These are phyloP conservation scores for Exsudoporus frostii DNA, from an alignment of 768 basidiomycete species.

Conservation along the genomic window DNA sequence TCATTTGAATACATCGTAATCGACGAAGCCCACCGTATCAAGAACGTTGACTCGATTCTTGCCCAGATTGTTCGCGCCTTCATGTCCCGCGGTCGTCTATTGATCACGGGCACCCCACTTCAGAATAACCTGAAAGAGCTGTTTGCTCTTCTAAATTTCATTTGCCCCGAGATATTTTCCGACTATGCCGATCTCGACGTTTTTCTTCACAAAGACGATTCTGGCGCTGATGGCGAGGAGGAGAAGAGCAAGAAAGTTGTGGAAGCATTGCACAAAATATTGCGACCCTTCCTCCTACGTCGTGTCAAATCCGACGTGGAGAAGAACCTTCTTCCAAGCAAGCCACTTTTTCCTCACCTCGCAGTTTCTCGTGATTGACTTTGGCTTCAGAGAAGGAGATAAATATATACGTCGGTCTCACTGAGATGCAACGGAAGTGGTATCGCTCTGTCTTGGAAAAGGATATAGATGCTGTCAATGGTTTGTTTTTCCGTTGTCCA, in stretches of 20 bases:
- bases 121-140: slow-evolving; percentile 98
- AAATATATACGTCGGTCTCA: slow-evolving; percentile 95
- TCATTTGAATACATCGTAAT: slow-evolving; percentile 98
- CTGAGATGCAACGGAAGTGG: slow-evolving; percentile 98
- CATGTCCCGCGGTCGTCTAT: slow-evolving; percentile 79
- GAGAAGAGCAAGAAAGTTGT: slow-evolving; percentile 91
- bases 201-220: slow-evolving; percentile 89
- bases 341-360: slow-evolving; percentile 12
- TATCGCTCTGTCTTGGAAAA: slow-evolving; percentile 95
- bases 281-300: slow-evolving; percentile 90
- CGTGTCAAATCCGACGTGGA: slow-evolving; percentile 97
- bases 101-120: slow-evolving; percentile 95
- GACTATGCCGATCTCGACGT: slow-evolving; percentile 88
- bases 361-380: neutral
- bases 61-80: slow-evolving; percentile 93
- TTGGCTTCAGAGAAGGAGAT: slow-evolving; percentile 83
- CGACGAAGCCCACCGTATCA: slow-evolving; percentile 98
- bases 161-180: slow-evolving; percentile 94
- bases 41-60: slow-evolving; percentile 95
- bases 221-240: slow-evolving; percentile 62
- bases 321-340: slow-evolving; percentile 90
- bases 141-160: slow-evolving; percentile 90
- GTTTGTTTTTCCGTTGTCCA: slow-evolving; percentile 36
- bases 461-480: slow-evolving; percentile 98
- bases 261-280: slow-evolving; percentile 94